phyloP scores from a whole-genome alignment of 1,139 yeast genomes.

The Geotrichum candidum region DNA sequence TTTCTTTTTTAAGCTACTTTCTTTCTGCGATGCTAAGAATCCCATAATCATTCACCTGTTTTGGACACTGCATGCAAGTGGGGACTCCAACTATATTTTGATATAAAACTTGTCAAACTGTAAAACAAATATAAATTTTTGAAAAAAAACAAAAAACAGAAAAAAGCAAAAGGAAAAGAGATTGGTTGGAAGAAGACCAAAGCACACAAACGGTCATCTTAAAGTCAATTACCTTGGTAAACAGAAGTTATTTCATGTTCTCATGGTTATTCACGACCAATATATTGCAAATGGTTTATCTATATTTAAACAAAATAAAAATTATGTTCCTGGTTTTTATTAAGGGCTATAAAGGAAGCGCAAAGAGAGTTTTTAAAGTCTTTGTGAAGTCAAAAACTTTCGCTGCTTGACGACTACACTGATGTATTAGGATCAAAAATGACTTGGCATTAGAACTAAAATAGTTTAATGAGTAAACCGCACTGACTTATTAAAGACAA shows the following conservation, averaged over 20 bases:
- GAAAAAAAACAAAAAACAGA: too few relatives aligned
- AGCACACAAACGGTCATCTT: not conserved
- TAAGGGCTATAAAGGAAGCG: not conserved
- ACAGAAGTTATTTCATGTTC: not conserved
- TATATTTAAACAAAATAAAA: too few relatives aligned
- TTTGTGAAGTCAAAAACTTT: not conserved
- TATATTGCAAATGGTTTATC: too few relatives aligned
- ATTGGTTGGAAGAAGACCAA: not conserved
- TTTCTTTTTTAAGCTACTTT: not conserved
- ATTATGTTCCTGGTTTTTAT: not conserved
- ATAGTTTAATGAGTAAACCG: not conserved
- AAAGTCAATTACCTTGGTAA: not conserved
- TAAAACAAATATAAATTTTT: not conserved
- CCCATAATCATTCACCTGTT: not conserved
- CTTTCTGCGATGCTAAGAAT: not conserved
- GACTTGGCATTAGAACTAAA: not conserved
- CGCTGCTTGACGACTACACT: not conserved
- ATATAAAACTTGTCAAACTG: not conserved
- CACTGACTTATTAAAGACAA: too few relatives aligned
- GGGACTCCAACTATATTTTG: not conserved
- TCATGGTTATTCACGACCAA: not conserved
- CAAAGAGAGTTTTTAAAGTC: not conserved
- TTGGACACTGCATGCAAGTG: not conserved
- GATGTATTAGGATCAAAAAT: not conserved
- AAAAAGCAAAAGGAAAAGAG: not conserved